Evolutionary conservation across 2,329 filamentous ascomycete genomes (phyloP).

Genomic region (Fulvia fulva): DNA sequence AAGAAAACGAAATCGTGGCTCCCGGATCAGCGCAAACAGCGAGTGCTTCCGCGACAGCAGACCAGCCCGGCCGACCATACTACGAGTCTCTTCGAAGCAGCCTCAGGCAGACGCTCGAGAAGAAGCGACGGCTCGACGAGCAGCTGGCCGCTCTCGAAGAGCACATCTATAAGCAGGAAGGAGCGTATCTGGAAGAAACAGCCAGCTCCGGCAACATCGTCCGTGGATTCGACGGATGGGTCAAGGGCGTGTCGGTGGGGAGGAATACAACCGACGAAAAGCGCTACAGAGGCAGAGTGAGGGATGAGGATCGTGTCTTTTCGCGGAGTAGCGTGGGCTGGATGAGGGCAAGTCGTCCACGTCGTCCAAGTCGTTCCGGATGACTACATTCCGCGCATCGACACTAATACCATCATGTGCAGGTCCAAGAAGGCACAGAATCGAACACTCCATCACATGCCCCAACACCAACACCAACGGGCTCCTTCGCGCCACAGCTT

Average conservation of each 20-base stretch:
- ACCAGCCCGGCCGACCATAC: slow-evolving; percentile 53
- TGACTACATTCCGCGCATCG: too few relatives aligned
- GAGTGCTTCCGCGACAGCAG: slow-evolving; percentile 33
- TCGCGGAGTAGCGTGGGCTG: slow-evolving; percentile 33
- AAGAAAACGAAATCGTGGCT: slow-evolving; percentile 49
- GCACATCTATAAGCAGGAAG: slow-evolving; percentile 76
- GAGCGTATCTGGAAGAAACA: slow-evolving; percentile 85
- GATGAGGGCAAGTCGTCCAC: slow-evolving; percentile 29
- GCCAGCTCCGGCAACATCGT: slow-evolving; percentile 87
- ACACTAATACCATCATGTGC: too few relatives aligned
- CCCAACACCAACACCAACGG: slow-evolving; percentile 48
- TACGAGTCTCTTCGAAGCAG: slow-evolving; percentile 69
- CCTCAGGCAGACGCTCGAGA: slow-evolving; percentile 62
- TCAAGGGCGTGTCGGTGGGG: slow-evolving; percentile 67
- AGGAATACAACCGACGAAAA: slow-evolving; percentile 54
- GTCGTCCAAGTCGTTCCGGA: too few relatives aligned
- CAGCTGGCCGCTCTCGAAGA: slow-evolving; percentile 60
- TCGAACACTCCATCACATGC: slow-evolving; percentile 44
- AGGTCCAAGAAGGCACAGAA: slow-evolving; percentile 31
- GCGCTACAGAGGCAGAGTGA: slow-evolving; percentile 59
- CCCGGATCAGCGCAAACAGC: slow-evolving; percentile 29
- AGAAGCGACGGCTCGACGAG: slow-evolving; percentile 60
- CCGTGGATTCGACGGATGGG: slow-evolving; percentile 95
- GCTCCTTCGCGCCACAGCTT: slow-evolving; percentile 41
- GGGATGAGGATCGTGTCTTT: slow-evolving; percentile 72